Evolutionary conservation across 345 rosid species (phyloP).

Genomic region (Rhizophora mangle): DNA sequence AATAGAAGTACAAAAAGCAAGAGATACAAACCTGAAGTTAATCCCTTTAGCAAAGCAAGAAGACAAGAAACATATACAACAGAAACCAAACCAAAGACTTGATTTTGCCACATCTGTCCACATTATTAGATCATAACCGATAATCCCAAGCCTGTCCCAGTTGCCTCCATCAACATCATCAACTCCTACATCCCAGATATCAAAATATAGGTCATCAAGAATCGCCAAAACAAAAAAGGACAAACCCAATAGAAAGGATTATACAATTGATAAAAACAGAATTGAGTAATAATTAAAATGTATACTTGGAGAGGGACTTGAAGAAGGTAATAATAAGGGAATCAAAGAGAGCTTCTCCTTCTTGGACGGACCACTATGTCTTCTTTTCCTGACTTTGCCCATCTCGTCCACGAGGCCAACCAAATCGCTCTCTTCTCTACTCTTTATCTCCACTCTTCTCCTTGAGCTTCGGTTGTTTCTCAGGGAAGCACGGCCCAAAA

Average conservation of each 20-base stretch:
- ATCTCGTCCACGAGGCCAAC: slow-evolving; percentile 42
- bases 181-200: slow-evolving; percentile 31
- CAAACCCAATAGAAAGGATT: neutral
- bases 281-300: neutral
- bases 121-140: slow-evolving; percentile 57
- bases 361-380: slow-evolving; percentile 49
- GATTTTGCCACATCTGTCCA: slow-evolving; percentile 88
- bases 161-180: slow-evolving; percentile 49
- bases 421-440: slow-evolving; percentile 59
- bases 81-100: slow-evolving; percentile 82
- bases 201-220: neutral
- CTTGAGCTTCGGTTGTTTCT: slow-evolving; percentile 54
- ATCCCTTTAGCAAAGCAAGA: slow-evolving; percentile 81
- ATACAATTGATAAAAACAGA: neutral
- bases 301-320: slow-evolving; percentile 51
- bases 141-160: slow-evolving; percentile 51
- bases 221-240: neutral
- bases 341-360: slow-evolving; percentile 64
- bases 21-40: slow-evolving; percentile 53
- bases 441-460: slow-evolving; percentile 58
- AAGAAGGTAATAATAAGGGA: slow-evolving; percentile 37
- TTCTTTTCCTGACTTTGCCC: slow-evolving; percentile 50
- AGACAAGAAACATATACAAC: slow-evolving; percentile 67
- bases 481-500: slow-evolving; percentile 47
- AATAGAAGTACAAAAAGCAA: slow-evolving; percentile 5